Conservation (phyloP, 768 basidiomycete genomes). For the Leucocoprinus birnbaumii region DNA sequence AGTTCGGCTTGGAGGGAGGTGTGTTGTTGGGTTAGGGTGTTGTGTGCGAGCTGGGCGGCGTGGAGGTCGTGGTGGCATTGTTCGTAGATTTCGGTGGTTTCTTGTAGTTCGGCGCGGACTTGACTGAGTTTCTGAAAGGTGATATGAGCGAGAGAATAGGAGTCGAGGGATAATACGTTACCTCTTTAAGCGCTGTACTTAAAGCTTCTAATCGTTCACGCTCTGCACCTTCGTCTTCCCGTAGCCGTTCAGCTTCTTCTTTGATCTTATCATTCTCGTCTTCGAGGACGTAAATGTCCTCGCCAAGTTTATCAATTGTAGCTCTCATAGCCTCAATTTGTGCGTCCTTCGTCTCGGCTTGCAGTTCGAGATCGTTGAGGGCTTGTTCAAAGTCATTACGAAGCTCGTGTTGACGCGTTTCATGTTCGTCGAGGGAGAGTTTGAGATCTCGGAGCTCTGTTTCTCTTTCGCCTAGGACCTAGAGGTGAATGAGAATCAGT, state of each 20-base stretch:
- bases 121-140: slow-evolving; percentile 59
- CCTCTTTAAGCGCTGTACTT: slow-evolving; percentile 78
- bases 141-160: neutral
- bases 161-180: slow-evolving; percentile 22
- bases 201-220: slow-evolving; percentile 66
- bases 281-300: slow-evolving; percentile 81
- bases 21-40: slow-evolving; percentile 73
- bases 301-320: slow-evolving; percentile 78
- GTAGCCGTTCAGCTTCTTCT: slow-evolving; percentile 24
- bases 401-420: slow-evolving; percentile 66
- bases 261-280: slow-evolving; percentile 54
- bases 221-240: slow-evolving; percentile 75
- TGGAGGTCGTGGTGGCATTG: slow-evolving; percentile 57
- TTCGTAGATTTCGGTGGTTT: slow-evolving; percentile 66
- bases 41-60: slow-evolving; percentile 68
- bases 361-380: slow-evolving; percentile 72
- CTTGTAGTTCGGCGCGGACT: slow-evolving; percentile 64
- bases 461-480: slow-evolving; percentile 80
- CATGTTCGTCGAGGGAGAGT: slow-evolving; percentile 71
- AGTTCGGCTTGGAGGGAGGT: slow-evolving; percentile 68
- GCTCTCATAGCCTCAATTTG: slow-evolving; percentile 72
- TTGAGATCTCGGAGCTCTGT: slow-evolving; percentile 74
- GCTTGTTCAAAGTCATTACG: slow-evolving; percentile 74
- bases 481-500: neutral
- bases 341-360: slow-evolving; percentile 75